A percentile compares a stretch with the other conserved stretches of the same genome.
phyloP scores from a whole-genome alignment of 1,284 basidiomycete genomes.

The Austroboletus niveus region DNA sequence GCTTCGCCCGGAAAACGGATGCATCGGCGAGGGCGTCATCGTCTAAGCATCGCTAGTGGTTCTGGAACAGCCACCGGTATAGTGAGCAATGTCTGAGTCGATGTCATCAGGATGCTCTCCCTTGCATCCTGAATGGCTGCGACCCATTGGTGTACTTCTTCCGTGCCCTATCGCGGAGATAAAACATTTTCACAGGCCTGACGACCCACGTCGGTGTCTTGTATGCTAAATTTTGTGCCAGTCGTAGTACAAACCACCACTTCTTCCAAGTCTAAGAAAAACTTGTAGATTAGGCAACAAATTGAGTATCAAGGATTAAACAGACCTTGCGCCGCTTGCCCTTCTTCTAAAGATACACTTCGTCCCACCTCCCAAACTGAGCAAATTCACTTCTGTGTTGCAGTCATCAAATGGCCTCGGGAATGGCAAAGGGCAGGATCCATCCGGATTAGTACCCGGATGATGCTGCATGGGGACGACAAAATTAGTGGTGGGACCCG shows the following conservation, averaged over 20 bases:
- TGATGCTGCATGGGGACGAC: too few species aligned
- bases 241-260: constrained; percentile 95
- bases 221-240: constrained; percentile 92
- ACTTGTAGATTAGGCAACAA: constrained; percentile 12
- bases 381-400: too few species aligned
- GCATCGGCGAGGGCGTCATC: constrained; percentile 45
- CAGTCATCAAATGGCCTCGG: too few species aligned
- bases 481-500: too few species aligned
- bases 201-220: constrained; percentile 95
- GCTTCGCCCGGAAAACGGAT: constrained; percentile 33
- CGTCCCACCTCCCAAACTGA: too few species aligned
- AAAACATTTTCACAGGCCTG: constrained; percentile 89
- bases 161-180: constrained; percentile 73
- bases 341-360: constrained; percentile 84
- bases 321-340: constrained; percentile 93
- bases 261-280: constrained; percentile 90
- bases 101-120: constrained; percentile 58
- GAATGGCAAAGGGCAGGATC: too few species aligned
- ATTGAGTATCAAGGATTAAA: constrained; percentile 10
- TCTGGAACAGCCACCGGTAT: constrained; percentile 49
- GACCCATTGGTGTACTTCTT: constrained; percentile 86
- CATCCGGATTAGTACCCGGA: too few species aligned
- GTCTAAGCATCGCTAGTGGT: constrained; percentile 33
- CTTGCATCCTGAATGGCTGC: constrained; percentile 77
- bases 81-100: constrained; percentile 53